phyloP scores from a whole-genome alignment of 2,329 filamentous ascomycete species.

The Purpureocillium takamizusanense region DNA sequence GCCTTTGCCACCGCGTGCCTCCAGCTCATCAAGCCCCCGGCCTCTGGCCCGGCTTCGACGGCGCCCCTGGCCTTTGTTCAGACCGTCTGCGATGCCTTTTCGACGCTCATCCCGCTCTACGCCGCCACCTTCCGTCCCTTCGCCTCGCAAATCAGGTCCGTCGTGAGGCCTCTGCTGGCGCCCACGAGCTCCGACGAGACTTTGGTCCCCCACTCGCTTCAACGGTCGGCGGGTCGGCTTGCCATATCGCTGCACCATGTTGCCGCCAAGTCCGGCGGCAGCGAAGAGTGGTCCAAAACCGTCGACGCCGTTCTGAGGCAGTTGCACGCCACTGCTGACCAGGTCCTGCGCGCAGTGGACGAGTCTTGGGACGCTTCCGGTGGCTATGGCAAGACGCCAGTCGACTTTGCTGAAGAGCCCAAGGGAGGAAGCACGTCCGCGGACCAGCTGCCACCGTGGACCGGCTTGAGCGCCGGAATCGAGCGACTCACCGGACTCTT shows the following conservation, averaged over 20 bases:
- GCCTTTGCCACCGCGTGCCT: constrained; percentile 66
- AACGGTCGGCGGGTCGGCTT: constrained; percentile 52
- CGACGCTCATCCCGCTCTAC: constrained; percentile 67
- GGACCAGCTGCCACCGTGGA: constrained; percentile 59
- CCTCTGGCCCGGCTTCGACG: constrained; percentile 14
- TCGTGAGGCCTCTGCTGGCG: constrained; percentile 52
- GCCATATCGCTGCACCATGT: constrained; percentile 68
- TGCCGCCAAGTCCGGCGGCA: constrained; percentile 67
- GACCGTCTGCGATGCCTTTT: constrained; percentile 62
- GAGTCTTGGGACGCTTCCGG: constrained; percentile 72
- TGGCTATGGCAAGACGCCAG: constrained; percentile 32
- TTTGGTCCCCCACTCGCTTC: constrained; percentile 42
- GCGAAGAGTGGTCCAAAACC: constrained; percentile 69
- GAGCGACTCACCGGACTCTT: constrained; percentile 62
- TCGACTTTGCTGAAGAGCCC: constrained; percentile 37
- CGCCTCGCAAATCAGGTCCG: constrained; percentile 54
- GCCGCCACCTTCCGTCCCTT: constrained; percentile 76
- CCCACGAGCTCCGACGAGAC: constrained; percentile 47
- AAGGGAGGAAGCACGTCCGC: constrained; percentile 33
- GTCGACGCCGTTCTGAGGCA: constrained; percentile 52
- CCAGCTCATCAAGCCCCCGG: constrained; percentile 47
- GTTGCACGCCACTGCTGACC: constrained; percentile 64
- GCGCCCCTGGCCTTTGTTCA: constrained; percentile 47
- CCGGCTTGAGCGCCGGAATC: constrained; percentile 62
- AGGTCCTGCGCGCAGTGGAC: constrained; percentile 66